A percentile compares a stretch with the other conserved stretches of the same genome.
phyloP scores from a whole-genome alignment of 345 rosid genomes.

The Pugionium dolabratum region DNA sequence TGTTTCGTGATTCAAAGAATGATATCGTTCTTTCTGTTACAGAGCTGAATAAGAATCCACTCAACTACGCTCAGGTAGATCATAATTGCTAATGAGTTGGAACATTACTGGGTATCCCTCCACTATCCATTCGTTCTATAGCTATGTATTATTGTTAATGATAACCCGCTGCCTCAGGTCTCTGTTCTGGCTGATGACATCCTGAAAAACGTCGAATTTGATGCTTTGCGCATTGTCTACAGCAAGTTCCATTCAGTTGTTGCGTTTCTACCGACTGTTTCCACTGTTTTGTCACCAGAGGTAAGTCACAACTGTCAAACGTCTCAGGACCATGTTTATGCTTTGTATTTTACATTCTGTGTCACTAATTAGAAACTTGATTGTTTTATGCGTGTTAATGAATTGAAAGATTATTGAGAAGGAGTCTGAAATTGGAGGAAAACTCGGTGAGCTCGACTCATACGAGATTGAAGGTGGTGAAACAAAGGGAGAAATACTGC shows the following conservation, averaged over 20 bases:
- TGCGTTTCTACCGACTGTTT: conserved; percentile 68
- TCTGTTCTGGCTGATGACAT: conserved; percentile 97
- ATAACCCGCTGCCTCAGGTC: conserved; percentile 54
- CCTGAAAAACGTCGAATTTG: conserved; percentile 86
- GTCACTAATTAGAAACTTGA: not conserved
- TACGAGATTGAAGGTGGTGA: conserved; percentile 98
- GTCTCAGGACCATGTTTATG: conserved; percentile 21
- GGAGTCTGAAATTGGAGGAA: conserved; percentile 86
- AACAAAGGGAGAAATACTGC: conserved; percentile 88
- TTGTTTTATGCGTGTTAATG: not conserved
- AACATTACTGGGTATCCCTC: not conserved
- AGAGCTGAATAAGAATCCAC: conserved; percentile 87
- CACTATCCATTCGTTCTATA: not conserved
- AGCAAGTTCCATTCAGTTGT: conserved; percentile 89
- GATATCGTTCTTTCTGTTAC: conserved; percentile 59
- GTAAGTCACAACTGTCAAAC: conserved; percentile 41
- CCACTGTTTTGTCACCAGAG: conserved; percentile 91
- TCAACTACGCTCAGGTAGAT: conserved; percentile 85
- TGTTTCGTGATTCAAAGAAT: conserved; percentile 85
- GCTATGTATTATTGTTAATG: conserved; percentile 1
- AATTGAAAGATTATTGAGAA: conserved; percentile 70
- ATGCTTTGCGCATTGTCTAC: conserved; percentile 86
- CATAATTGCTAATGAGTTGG: not conserved
- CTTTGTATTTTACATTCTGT: conserved; percentile 12
- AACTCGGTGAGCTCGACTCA: conserved; percentile 84